phyloP scores from a whole-genome alignment of 148 eudicot genomes.

The Fagopyrum homotropicum region DNA sequence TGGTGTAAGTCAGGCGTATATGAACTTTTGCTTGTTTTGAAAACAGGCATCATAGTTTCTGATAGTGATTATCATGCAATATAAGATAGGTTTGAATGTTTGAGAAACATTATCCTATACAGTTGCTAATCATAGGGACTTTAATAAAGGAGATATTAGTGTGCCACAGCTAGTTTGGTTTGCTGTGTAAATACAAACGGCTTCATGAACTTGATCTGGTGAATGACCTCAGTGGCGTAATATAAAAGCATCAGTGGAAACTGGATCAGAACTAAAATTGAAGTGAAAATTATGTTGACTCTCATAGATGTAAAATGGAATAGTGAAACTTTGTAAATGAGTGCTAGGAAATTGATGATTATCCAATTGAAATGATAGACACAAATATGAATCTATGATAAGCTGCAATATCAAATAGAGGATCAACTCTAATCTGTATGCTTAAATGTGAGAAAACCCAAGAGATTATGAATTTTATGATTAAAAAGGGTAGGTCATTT shows the following conservation, averaged over 20 bases:
- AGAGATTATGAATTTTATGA: background rate
- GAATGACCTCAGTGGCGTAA: background rate
- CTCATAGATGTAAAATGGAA: background rate
- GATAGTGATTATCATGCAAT: background rate
- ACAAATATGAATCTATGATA: background rate
- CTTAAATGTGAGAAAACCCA: background rate
- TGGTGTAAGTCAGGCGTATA: background rate
- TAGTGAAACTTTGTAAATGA: conserved; percentile 5
- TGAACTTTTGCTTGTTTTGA: too few relatives aligned
- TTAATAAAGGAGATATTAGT: background rate
- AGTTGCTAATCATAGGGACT: background rate
- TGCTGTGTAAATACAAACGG: background rate
- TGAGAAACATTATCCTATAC: background rate
- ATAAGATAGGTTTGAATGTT: background rate
- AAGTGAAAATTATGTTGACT: background rate
- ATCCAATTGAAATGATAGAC: background rate
- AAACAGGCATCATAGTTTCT: background rate
- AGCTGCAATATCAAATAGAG: background rate
- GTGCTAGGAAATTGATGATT: background rate
- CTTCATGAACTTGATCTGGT: background rate
- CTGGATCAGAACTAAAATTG: background rate
- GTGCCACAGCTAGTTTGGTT: background rate
- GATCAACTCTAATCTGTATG: background rate
- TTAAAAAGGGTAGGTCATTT: background rate
- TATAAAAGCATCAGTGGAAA: background rate